Evolutionary conservation across 1,139 yeast species (phyloP), one percentile per base, ranked within the genome.

Genomic region (Suhomyces wounanorum): DNA sequence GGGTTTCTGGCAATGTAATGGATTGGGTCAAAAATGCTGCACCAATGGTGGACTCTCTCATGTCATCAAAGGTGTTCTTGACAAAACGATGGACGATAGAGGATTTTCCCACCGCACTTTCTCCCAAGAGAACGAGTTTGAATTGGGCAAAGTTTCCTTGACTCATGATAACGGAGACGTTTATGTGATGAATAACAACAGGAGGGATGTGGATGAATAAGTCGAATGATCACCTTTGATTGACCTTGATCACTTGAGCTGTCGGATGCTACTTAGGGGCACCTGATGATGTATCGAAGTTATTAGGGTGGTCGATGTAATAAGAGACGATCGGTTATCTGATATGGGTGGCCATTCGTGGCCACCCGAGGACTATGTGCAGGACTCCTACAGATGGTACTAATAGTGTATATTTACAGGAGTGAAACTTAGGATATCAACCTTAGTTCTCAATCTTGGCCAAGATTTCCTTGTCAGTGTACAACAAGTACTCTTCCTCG

Each of bases 21-120:
- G 96, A 88, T 66, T 94, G 98, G 14, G 99, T 92, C 52, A 94
- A 76, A 67, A 94, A 94, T 2, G 99, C 99, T 3, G 99, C 99
- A 14, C 98, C 98, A 54, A 94, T 94, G 8, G 98, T 94, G 23
- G 96, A 89, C 69, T 94, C 98, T 60, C 97, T 81, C 72, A 88
- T 82, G 64, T 91, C 97, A 62, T 92, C 97, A 67, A 94, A 95
- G 30, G 96, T 89, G 66, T 92, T 95, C 60, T 76, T 77, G 47
- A 76, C 81, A 43, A 63, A 74, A 40, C 79, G 61, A 57, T 74
- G 80, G 11, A 76, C 81, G 16, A 76, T 74, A 28, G 79, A 74
- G 39, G 79, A 73, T 56, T 76, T 77, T 26, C 81, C 81, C 30
- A 77, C 81, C 28, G 81, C 81, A 56, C 78, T 73, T 59, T 77